Evolutionary conservation across 2,329 filamentous ascomycete genomes (phyloP), one percentile per base, ranked within the genome.

Genomic region (Lachnellula occidentalis): DNA sequence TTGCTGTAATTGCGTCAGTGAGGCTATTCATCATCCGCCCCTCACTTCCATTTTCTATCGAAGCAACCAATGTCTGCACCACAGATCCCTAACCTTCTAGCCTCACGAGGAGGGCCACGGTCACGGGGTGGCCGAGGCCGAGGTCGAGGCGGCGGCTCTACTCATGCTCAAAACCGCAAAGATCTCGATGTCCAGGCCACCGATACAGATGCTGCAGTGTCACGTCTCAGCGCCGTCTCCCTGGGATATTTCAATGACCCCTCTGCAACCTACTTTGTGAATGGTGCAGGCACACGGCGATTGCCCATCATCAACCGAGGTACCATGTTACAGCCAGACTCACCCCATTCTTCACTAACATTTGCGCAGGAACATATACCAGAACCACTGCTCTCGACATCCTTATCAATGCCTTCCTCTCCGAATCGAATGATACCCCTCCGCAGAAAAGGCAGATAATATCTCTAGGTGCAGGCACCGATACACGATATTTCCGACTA

Each of bases 281-380:
- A 51, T 45, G 79, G 53, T 77, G 75, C 56, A 73, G 77, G 15
- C 66, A 74, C 82, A 12, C 80, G 88, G 60, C 79, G 92, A 55
- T 78, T 95, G 59, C 94, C 94, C 50, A 89, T 99, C 58, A 96
- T 99, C 67, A 97, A 99, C 68, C 78, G 92, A 82, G 92, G 92
- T 90, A 71, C 61, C 12, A 21, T 19, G 41, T 21, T 43, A 19
- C 19, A 21, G 19, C 21, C 41, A 43, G 17, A 39, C 14, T n/a
- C 37, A 9, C 15, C n/a, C 2, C 27, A 31, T 22, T 5, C 41
- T 21, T 43, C 19, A 17, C 41, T 43, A 43, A 43, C 41, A 21
- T 12, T 5, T 46, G 31, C 45, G 19, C 12, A 92, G 91, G 91
- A 50, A 97, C 92, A n/a, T 97, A 96, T 67, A 87, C 92, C 21